Evolutionary conservation across 306 rosid genomes (phyloP).

Genomic region (Alnus rubra): DNA sequence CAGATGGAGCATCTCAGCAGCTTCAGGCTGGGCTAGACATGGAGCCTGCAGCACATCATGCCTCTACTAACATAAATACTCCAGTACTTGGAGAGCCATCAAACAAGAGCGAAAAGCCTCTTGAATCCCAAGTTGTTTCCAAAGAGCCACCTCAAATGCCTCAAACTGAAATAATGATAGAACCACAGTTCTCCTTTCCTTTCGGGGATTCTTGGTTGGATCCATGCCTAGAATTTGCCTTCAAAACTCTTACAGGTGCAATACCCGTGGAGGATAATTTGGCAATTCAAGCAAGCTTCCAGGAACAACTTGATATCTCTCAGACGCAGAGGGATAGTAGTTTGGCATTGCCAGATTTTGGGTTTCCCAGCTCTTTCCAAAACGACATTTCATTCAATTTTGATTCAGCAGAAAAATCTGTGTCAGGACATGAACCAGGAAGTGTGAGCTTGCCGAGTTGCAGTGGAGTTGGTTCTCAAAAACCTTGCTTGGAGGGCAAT

Average conservation of each 20-base stretch:
- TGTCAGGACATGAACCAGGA: conserved; percentile 42
- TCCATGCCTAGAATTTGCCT: conserved; percentile 79
- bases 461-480: conserved; percentile 47
- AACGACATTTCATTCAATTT: conserved; percentile 54
- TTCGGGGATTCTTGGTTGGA: conserved; percentile 83
- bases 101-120: conserved; percentile 33
- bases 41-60: conserved; percentile 27
- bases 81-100: conserved; percentile 25
- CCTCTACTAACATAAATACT: conserved; percentile 24
- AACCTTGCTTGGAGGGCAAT: conserved; percentile 44
- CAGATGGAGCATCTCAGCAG: conserved; percentile 33
- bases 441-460: conserved; percentile 40
- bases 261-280: conserved; percentile 71
- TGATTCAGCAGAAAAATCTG: conserved; percentile 53
- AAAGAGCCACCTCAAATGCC: conserved; percentile 30
- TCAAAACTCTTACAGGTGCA: conserved; percentile 82
- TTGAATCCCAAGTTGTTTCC: conserved; percentile 22
- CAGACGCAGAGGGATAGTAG: conserved; percentile 38
- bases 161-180: conserved; percentile 41
- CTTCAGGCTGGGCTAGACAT: conserved; percentile 19
- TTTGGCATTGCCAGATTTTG: conserved; percentile 59
- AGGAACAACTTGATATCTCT: conserved; percentile 47
- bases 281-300: conserved; percentile 48
- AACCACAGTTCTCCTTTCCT: conserved; percentile 57
- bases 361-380: conserved; percentile 54